phyloP scores from a whole-genome alignment of 2,329 filamentous ascomycete genomes.

The Aulographum hederae region DNA sequence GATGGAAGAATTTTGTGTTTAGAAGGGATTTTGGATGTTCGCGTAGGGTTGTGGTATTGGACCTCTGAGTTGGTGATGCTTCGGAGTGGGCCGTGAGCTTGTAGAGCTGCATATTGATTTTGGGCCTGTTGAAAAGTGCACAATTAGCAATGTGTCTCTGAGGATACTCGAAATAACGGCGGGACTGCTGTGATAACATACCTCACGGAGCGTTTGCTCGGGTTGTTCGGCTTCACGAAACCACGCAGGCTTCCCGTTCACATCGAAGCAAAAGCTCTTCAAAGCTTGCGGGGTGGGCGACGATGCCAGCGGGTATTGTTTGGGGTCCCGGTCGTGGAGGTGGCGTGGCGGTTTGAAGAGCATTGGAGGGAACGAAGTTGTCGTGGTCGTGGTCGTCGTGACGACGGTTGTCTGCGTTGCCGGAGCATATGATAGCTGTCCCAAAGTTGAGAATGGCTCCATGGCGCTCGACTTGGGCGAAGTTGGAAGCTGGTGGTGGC shows the following conservation, averaged over 20 bases:
- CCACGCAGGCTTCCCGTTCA: slow-evolving; percentile 40
- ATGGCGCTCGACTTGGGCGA: neutral
- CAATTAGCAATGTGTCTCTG: too few species aligned
- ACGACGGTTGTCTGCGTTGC: slow-evolving; percentile 50
- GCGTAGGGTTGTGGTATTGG: neutral
- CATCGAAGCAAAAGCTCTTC: slow-evolving; percentile 56
- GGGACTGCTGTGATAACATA: too few species aligned
- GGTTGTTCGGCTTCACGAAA: slow-evolving; percentile 45
- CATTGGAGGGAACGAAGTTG: slow-evolving; percentile 65
- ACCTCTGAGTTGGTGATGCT: too few species aligned
- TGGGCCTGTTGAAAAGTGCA: too few species aligned
- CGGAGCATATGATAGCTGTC: slow-evolving; percentile 42
- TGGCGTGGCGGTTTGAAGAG: slow-evolving; percentile 55
- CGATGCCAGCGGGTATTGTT: slow-evolving; percentile 75
- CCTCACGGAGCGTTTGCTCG: slow-evolving; percentile 32
- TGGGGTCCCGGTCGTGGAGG: slow-evolving; percentile 58
- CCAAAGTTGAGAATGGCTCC: slow-evolving; percentile 22
- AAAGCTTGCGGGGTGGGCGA: slow-evolving; percentile 68
- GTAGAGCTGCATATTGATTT: too few species aligned
- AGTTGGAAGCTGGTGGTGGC: neutral
- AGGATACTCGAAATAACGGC: too few species aligned
- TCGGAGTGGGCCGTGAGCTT: too few species aligned
- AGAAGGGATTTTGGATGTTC: slow-evolving; percentile 9
- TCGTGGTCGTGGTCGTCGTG: slow-evolving; percentile 84
- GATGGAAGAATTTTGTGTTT: slow-evolving; percentile 9